Conservation (phyloP, 2,329 filamentous ascomycete species). For the Penicillium sp. region DNA sequence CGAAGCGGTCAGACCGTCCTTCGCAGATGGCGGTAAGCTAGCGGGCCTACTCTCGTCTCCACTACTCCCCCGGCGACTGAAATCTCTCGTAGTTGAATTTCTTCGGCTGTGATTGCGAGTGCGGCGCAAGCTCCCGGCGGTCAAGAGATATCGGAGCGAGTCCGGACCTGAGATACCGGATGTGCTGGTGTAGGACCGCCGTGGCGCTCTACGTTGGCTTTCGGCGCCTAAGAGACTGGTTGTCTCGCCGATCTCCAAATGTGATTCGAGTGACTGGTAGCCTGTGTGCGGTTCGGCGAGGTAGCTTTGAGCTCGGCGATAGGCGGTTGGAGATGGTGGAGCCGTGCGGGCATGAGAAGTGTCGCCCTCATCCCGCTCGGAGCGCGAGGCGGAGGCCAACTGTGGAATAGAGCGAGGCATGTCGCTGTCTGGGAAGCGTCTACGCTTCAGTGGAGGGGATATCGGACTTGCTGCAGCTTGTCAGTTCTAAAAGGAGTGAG, state of each 20-base stretch:
- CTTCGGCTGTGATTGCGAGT: slow-evolving; percentile 49
- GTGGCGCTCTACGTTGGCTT: slow-evolving; percentile 22
- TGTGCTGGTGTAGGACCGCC: slow-evolving; percentile 39
- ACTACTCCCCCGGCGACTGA: slow-evolving; percentile 55
- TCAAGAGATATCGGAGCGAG: slow-evolving; percentile 34
- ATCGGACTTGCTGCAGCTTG: slow-evolving; percentile 2
- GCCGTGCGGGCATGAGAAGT: slow-evolving; percentile 27
- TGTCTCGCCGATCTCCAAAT: slow-evolving; percentile 33
- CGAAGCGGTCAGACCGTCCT: slow-evolving; percentile 55
- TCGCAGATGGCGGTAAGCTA: slow-evolving; percentile 42
- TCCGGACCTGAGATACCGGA: slow-evolving; percentile 34
- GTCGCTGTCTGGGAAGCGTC: slow-evolving; percentile 5
- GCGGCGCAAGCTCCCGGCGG: slow-evolving; percentile 37
- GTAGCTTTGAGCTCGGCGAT: slow-evolving; percentile 31
- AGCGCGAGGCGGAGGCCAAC: slow-evolving; percentile 15
- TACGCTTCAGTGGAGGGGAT: slow-evolving; percentile 7
- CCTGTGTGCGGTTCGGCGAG: slow-evolving; percentile 32
- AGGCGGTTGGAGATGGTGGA: slow-evolving; percentile 36
- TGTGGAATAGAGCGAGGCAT: slow-evolving; percentile 36
- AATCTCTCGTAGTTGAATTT: slow-evolving; percentile 52
- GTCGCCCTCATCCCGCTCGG: slow-evolving; percentile 13
- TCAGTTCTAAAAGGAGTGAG: not conserved
- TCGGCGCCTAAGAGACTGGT: slow-evolving; percentile 34
- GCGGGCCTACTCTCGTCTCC: slow-evolving; percentile 41
- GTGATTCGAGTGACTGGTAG: slow-evolving; percentile 32